Conservation (phyloP, 495 filamentous ascomycete species). For the Penicillium silybi region DNA sequence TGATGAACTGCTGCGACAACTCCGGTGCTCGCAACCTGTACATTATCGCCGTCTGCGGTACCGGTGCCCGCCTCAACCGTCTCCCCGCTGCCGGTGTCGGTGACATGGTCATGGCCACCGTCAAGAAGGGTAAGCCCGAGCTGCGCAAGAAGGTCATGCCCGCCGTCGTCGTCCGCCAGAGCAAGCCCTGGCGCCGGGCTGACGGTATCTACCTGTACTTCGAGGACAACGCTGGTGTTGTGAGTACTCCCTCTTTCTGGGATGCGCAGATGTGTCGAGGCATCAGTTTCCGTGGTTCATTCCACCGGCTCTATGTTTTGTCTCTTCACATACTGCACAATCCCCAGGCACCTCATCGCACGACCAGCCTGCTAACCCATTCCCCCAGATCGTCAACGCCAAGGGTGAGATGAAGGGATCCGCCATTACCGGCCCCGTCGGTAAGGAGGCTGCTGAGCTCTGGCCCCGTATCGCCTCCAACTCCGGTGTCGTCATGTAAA, state of each 20-base stretch:
- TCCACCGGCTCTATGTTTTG: background rate
- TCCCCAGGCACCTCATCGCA: background rate
- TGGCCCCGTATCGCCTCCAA: constrained; percentile 99
- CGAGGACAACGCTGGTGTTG: constrained; percentile 99
- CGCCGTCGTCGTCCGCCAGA: constrained; percentile 94
- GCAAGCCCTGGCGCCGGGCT: constrained; percentile 96
- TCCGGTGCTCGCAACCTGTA: constrained; percentile 98
- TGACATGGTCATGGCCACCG: constrained; percentile 99
- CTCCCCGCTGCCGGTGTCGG: constrained; percentile 96
- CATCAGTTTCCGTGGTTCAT: background rate
- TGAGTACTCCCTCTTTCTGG: constrained; percentile 46
- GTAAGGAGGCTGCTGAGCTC: constrained; percentile 99
- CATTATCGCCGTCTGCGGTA: constrained; percentile 99
- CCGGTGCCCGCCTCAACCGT: constrained; percentile 96
- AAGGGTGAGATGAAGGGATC: constrained; percentile 99
- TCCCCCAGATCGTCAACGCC: constrained; percentile 89
- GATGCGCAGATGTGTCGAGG: background rate
- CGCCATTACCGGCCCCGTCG: constrained; percentile 97
- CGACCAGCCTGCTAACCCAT: background rate
- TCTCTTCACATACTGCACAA: background rate
- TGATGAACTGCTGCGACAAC: constrained; percentile 98
- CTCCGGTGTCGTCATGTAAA: constrained; percentile 99
- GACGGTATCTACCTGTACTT: constrained; percentile 99
- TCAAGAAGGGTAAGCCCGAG: constrained; percentile 99
- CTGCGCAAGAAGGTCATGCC: constrained; percentile 99